Evolutionary conservation across 2,329 filamentous ascomycete genomes (phyloP).

Genomic region (Cladobotryum mycophilum): DNA sequence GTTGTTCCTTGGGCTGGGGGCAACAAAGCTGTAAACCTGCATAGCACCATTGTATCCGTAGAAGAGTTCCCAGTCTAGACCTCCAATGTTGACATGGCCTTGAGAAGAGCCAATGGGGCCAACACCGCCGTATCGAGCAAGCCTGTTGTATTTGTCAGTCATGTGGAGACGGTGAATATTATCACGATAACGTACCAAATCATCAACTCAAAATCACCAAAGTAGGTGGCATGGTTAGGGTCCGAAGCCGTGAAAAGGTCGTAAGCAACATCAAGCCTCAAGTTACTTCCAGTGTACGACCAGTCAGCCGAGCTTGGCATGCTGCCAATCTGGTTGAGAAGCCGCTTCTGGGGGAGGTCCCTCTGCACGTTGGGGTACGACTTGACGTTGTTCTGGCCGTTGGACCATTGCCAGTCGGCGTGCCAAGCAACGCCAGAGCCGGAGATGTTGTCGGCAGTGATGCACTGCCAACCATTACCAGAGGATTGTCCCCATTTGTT

Average conservation of each 20-base stretch:
- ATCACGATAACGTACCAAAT: constrained; percentile 35
- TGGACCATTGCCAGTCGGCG: constrained; percentile 35
- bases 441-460: constrained; percentile 28
- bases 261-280: constrained; percentile 51
- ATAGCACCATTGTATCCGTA: constrained; percentile 50
- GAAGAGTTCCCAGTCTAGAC: constrained; percentile 50
- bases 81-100: constrained; percentile 47
- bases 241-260: constrained; percentile 48
- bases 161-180: too few relatives aligned
- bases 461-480: constrained; percentile 33
- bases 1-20: constrained; percentile 32
- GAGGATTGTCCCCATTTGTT: constrained; percentile 33
- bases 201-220: constrained; percentile 56
- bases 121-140: constrained; percentile 14
- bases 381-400: constrained; percentile 33
- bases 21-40: constrained; percentile 51
- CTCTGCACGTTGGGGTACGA: constrained; percentile 28
- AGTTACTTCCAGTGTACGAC: constrained; percentile 23
- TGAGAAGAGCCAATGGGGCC: constrained; percentile 31
- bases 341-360: constrained; percentile 17
- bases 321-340: constrained; percentile 25
- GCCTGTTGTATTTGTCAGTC: constrained; percentile 11
- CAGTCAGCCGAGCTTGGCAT: constrained; percentile 30
- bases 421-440: constrained; percentile 30
- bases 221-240: constrained; percentile 30